Percentiles rank a stretch among this genome's conserved stretches.
Conservation (phyloP, 768 basidiomycete genomes). For the Leucosporidium creatinivorum region DNA sequence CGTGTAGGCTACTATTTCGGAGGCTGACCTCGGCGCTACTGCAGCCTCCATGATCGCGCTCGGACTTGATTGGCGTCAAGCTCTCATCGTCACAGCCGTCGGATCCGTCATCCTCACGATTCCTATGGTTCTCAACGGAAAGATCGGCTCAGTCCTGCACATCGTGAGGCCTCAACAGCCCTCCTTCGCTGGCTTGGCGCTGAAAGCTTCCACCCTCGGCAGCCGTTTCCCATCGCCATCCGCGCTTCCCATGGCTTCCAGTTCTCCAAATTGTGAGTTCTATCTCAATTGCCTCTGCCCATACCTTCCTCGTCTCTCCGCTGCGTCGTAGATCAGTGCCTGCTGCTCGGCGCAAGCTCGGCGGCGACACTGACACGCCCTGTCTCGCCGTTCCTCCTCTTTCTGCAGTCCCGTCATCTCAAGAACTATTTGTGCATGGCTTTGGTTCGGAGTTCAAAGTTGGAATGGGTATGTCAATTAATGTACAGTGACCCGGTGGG, state of each 20-base stretch:
- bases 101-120: neutral
- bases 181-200: neutral
- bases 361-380: too few species aligned
- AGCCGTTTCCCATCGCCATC: neutral
- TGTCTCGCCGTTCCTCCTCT: too few species aligned
- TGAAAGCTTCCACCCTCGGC: neutral
- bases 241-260: neutral
- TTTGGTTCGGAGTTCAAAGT: neutral
- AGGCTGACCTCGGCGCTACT: too few species aligned
- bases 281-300: too few species aligned
- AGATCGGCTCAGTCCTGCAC: neutral
- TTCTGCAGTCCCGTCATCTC: neutral
- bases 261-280: neutral
- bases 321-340: too few species aligned
- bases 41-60: slow-evolving; percentile 8
- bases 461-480: slow-evolving; percentile 1
- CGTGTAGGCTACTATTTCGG: too few species aligned
- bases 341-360: too few species aligned
- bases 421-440: neutral
- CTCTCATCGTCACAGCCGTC: neutral
- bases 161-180: neutral
- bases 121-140: slow-evolving; percentile 1
- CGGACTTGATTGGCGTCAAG: slow-evolving; percentile 3
- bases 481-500: too few species aligned
- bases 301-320: too few species aligned